Base-by-base conservation (phyloP, 108 stramenopile genomes). In the Fistulifera solaris region DNA sequence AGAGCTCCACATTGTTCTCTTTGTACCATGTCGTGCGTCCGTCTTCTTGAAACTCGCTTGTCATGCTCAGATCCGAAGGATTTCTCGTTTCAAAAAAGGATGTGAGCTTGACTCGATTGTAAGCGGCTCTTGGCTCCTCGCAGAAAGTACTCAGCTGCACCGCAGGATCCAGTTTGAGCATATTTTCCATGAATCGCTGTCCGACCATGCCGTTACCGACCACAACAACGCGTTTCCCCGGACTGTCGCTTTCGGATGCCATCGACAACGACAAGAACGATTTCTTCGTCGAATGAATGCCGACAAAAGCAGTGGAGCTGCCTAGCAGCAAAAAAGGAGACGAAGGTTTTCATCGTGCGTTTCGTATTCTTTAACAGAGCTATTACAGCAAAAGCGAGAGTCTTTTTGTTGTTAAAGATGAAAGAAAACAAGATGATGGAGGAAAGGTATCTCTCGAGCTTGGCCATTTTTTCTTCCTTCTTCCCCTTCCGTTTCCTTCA, bases 191-290 rank as follows among this genome's bases (percentile, higher is more conserved):
- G 73, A 95, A 87, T 16, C 86, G 78, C 71, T 95, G 94, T 10
- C 94, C 94, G 1, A 93, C 89, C 94, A 95, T 95, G 42, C 94
- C 90, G 46, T 93, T 87, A 18, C 90, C 90, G 38, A 93, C 78
- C 35, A 93, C 90, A 1, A 93, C 90, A n/a, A 89, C 76, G 12
- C 75, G 68, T 57, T 88, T 88, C 58, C 31, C 31, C 3, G 31
- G 31, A 6, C 8, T 35, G 31, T 80, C 83, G n/a, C 72, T 67
- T 18, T 50, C 63, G 38, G 67, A 51, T 0, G 46, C 31, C 14
- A 40, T 52, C 10, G 52, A 40, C 8, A 15, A 22, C 41, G 43
- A 28, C 0, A 26, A 35, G 31, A 8, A 6, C 3, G 31, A 35
- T 35, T 35, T 35, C 8, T 3, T 35, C 6, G 31, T 8, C 31